These are phyloP conservation scores for Paramyrothecium roridum DNA, from an alignment of 2,329 filamentous ascomycete genomes.

Conservation along the genomic window DNA sequence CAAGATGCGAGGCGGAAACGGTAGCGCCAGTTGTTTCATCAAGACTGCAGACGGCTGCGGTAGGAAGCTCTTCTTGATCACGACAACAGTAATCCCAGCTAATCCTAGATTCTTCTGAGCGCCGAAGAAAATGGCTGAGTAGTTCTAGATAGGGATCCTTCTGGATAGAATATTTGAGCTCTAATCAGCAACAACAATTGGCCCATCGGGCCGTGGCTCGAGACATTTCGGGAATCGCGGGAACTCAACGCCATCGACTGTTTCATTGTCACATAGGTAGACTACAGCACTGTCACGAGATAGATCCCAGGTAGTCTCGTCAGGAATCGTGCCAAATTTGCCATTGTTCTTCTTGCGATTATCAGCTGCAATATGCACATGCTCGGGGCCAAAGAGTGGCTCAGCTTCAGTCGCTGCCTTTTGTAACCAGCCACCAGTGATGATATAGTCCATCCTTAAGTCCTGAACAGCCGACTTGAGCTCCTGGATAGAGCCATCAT, in stretches of 20 bases:
- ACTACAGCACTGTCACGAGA: constrained; percentile 68
- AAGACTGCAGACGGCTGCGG: constrained; percentile 68
- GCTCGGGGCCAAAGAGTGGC: constrained; percentile 71
- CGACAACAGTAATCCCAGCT: constrained; percentile 81
- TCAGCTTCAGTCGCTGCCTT: constrained; percentile 85
- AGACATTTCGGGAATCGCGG: constrained; percentile 67
- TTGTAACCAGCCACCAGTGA: constrained; percentile 84
- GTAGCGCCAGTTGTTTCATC: constrained; percentile 71
- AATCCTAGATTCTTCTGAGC: constrained; percentile 93
- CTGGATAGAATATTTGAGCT: constrained; percentile 88
- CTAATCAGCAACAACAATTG: constrained; percentile 89
- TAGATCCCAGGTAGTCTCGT: constrained; percentile 73
- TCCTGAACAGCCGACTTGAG: constrained; percentile 64
- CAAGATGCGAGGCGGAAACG: constrained; percentile 75
- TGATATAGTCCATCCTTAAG: constrained; percentile 70
- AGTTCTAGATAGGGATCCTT: constrained; percentile 73
- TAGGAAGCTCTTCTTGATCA: constrained; percentile 79
- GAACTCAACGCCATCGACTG: constrained; percentile 90
- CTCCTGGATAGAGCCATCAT: constrained; percentile 52
- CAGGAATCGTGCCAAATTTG: constrained; percentile 83
- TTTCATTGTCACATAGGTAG: constrained; percentile 94
- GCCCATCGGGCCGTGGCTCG: constrained; percentile 54
- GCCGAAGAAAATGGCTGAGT: constrained; percentile 83
- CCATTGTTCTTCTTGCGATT: constrained; percentile 62
- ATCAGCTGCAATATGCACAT: constrained; percentile 79